Conservation (phyloP, 1,284 basidiomycete species). For the Boletus hoseneyae region DNA sequence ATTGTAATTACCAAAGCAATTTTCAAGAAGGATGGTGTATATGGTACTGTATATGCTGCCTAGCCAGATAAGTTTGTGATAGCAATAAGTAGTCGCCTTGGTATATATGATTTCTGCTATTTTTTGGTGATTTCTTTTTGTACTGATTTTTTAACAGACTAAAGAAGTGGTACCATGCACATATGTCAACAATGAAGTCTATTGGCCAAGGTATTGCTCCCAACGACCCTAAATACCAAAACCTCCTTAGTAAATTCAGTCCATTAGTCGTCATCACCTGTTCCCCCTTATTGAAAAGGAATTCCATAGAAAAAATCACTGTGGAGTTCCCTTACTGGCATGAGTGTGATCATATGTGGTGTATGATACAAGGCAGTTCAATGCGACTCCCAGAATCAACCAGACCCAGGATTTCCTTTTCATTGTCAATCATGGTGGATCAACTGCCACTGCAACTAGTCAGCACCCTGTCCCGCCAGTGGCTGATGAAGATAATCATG, state of each 20-base stretch:
- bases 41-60: no score
- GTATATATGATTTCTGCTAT: neutral
- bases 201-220: no score
- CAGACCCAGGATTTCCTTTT: neutral
- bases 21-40: no score
- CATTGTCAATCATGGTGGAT: neutral
- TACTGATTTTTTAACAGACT: neutral
- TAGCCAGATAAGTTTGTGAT: no score
- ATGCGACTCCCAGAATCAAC: neutral
- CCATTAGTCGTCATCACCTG: neutral
- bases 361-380: neutral
- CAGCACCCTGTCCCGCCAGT: no score
- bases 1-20: no score
- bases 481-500: neutral
- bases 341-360: neutral
- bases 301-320: neutral
- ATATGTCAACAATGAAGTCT: no score
- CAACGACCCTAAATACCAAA: no score
- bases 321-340: neutral
- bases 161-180: neutral
- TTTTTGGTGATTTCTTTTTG: neutral
- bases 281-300: neutral
- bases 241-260: neutral
- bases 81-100: neutral
- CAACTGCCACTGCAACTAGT: neutral